phyloP scores from a whole-genome alignment of 2,329 filamentous ascomycete genomes.

The Penicillium sp. region DNA sequence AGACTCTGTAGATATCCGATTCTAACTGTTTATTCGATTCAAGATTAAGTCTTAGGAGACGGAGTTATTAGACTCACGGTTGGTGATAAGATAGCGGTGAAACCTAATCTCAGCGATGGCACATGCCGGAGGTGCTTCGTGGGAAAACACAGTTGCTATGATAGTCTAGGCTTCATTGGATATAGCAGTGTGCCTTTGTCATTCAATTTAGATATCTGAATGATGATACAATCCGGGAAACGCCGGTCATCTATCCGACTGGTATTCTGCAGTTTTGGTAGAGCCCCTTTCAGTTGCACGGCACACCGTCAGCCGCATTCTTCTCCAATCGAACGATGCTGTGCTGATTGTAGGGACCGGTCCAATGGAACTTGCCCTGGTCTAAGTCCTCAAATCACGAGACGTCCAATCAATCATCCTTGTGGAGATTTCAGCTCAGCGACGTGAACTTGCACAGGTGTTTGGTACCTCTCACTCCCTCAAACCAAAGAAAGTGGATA shows the following conservation, averaged over 20 bases:
- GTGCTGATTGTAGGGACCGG: slow-evolving; percentile 61
- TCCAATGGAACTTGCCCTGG: slow-evolving; percentile 60
- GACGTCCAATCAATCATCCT: no score
- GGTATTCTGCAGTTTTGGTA: slow-evolving; percentile 49
- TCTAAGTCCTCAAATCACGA: slow-evolving; percentile 54
- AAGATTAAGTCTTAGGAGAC: slow-evolving; percentile 39
- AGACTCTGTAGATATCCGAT: background rate
- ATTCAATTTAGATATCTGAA: no score
- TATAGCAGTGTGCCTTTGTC: slow-evolving; percentile 39
- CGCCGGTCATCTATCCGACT: slow-evolving; percentile 28
- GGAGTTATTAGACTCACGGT: slow-evolving; percentile 47
- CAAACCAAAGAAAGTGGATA: slow-evolving; percentile 49
- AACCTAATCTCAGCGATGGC: slow-evolving; percentile 59
- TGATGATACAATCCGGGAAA: slow-evolving; percentile 18
- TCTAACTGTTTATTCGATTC: background rate
- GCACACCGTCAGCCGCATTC: slow-evolving; percentile 57
- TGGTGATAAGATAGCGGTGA: slow-evolving; percentile 59
- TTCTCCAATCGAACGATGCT: slow-evolving; percentile 46
- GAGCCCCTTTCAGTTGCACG: slow-evolving; percentile 64
- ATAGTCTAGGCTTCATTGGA: slow-evolving; percentile 55
- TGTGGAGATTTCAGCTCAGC: slow-evolving; percentile 52
- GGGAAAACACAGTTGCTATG: slow-evolving; percentile 57
- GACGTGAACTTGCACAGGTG: slow-evolving; percentile 52
- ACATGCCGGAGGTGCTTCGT: slow-evolving; percentile 55
- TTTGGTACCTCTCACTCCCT: slow-evolving; percentile 57